These are phyloP conservation scores for Glarea lozoyensis DNA, from an alignment of 495 filamentous ascomycete species.

Conservation along the genomic window DNA sequence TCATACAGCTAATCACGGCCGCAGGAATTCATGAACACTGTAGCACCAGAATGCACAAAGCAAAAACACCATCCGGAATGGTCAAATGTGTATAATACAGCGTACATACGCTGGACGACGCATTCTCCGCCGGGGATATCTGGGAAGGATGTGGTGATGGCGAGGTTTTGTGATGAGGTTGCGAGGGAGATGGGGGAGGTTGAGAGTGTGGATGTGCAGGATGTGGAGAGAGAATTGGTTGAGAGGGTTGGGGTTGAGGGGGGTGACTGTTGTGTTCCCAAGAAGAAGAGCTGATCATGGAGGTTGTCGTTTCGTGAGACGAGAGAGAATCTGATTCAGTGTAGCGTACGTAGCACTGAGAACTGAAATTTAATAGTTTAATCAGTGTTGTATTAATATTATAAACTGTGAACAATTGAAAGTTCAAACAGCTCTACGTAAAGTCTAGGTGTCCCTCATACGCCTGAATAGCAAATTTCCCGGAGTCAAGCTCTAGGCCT, in stretches of 20 bases:
- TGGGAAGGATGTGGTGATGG: constrained; percentile 55
- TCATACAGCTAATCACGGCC: not conserved
- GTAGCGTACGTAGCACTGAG: not conserved
- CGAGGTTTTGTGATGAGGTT: constrained; percentile 54
- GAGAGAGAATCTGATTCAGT: constrained; percentile 7
- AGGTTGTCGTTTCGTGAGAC: not conserved
- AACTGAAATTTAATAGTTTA: no score
- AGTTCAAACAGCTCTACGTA: no score
- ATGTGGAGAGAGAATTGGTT: constrained; percentile 22
- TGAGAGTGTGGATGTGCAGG: constrained; percentile 1
- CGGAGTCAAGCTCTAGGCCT: no score
- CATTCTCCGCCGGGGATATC: constrained; percentile 66
- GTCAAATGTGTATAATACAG: constrained; percentile 57
- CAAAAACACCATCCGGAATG: constrained; percentile 56
- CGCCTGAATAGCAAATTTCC: no score
- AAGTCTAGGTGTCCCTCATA: no score
- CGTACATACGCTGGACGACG: constrained; percentile 64
- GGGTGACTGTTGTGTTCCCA: constrained; percentile 40
- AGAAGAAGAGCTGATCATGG: constrained; percentile 23
- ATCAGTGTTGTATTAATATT: no score
- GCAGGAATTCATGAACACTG: constrained; percentile 52
- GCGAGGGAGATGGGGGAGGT: constrained; percentile 42
- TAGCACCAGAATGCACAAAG: constrained; percentile 45
- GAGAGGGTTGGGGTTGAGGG: constrained; percentile 27
- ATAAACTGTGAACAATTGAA: no score